Evolutionary conservation across 495 filamentous ascomycete genomes (phyloP).

Genomic region (Xanthoparmelia taractica): DNA sequence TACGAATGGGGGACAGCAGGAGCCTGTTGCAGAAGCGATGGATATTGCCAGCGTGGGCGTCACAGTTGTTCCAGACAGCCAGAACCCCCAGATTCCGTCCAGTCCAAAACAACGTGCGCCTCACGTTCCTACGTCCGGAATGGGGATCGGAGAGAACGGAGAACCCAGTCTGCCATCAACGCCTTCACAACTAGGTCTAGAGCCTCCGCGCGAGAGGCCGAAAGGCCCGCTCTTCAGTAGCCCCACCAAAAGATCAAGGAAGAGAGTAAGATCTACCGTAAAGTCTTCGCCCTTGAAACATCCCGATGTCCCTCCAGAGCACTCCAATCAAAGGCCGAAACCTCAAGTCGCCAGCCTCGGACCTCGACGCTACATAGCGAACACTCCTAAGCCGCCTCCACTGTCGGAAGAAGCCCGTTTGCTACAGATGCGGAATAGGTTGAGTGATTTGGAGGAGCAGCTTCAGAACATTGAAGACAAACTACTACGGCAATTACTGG

Average conservation of each 20-base stretch:
- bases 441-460: conserved; percentile 1
- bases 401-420: background rate
- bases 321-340: background rate
- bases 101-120: conserved; percentile 2
- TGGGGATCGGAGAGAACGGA: conserved; percentile 24
- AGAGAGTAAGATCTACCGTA: conserved; percentile 24
- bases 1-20: background rate
- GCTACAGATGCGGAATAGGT: background rate
- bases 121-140: background rate
- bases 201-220: conserved; percentile 35
- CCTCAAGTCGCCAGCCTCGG: background rate
- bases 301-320: conserved; percentile 24
- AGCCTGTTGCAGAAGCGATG: background rate
- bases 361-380: conserved; percentile 5
- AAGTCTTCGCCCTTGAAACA: conserved; percentile 34
- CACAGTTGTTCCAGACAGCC: background rate
- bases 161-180: conserved; percentile 69
- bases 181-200: conserved; percentile 53
- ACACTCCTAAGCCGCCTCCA: conserved; percentile 1
- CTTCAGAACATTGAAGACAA: conserved; percentile 8
- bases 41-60: too few relatives aligned
- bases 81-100: background rate
- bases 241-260: conserved; percentile 34
- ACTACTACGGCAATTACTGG: conserved; percentile 2
- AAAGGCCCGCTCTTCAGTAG: conserved; percentile 36